Evolutionary conservation across 2,329 filamentous ascomycete species (phyloP), one percentile per base, ranked within the genome.

Genomic region (Aspergillus ruber): DNA sequence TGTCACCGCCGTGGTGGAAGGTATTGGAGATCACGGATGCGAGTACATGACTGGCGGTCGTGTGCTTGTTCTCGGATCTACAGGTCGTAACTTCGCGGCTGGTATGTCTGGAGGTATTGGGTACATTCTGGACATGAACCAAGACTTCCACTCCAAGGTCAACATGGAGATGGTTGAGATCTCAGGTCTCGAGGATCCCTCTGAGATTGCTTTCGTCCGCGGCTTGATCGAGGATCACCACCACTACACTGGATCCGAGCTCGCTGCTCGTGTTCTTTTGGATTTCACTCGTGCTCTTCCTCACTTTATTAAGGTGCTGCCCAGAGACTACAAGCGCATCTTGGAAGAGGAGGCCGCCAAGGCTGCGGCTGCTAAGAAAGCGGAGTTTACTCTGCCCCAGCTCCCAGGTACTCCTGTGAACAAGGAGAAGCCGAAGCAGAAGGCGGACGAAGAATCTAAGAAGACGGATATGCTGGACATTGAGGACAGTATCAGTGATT

Each of bases 31-130:
- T 69, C 91, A 97, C 68, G 88, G 89, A 53, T 96, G 90, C 66
- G 91, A 97, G 78, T 97, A 97, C 80, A 97, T 97, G 91, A 96
- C 91, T 62, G 91, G 91, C 67, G 91, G 91, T 65, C 88, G 90
- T 64, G 79, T 96, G 44, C 75, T 97, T 55, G 80, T 95, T 62
- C 80, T 97, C 42, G 91, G 91, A 49, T 83, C 81, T 61, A 95
- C 90, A 64, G 91, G 91, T 41, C 90, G 91, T 60, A 97, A 97
- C 78, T 97, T 97, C 64, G 91, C 90, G 60, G 91, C 91, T 52
- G 91, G 91, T 78, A 97, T 97, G 91, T 96, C 90, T 63, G 91
- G 91, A 65, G 91, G 91, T 77, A 96, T 97, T 62, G 90, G 90
- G 15, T 97, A 95, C 63, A 83, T 96, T 46, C 81, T 97, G 25